Conservation (phyloP, 2,329 filamentous ascomycete species). For the Myrmaecium sp. region DNA sequence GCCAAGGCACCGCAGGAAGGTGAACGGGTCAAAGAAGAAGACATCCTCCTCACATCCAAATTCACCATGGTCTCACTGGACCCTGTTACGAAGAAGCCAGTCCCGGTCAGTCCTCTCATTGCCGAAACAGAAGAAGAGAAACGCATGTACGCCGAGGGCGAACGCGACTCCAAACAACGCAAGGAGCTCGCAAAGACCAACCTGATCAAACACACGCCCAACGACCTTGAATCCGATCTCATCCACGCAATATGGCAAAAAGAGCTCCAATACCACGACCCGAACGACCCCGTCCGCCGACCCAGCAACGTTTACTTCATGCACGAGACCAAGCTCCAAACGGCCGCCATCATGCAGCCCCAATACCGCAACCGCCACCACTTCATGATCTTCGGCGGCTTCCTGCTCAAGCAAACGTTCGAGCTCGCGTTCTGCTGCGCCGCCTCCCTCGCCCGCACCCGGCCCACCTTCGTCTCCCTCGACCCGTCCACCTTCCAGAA, state of each 20-base stretch:
- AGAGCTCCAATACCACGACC: constrained; percentile 46
- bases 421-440: constrained; percentile 63
- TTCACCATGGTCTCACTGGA: constrained; percentile 67
- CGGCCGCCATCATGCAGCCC: constrained; percentile 60
- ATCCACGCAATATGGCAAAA: constrained; percentile 60
- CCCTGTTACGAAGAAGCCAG: constrained; percentile 46
- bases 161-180: constrained; percentile 49
- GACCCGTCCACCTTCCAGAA: constrained; percentile 62
- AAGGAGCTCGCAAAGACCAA: constrained; percentile 44
- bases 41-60: constrained; percentile 52
- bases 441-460: constrained; percentile 50
- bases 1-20: constrained; percentile 47
- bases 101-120: constrained; percentile 43
- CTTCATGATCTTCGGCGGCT: constrained; percentile 67
- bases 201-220: constrained; percentile 49
- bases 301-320: constrained; percentile 45
- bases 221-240: constrained; percentile 52
- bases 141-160: constrained; percentile 42
- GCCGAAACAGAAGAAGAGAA: constrained; percentile 50
- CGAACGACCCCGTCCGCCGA: constrained; percentile 35
- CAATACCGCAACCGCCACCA: constrained; percentile 54
- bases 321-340: constrained; percentile 44
- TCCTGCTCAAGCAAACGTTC: constrained; percentile 57
- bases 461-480: constrained; percentile 54
- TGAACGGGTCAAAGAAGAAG: constrained; percentile 37